Percentiles rank a stretch among this genome's conserved stretches.
phyloP scores from a whole-genome alignment of 2,329 filamentous ascomycete genomes.

The Coniochaeta hoffmannii region DNA sequence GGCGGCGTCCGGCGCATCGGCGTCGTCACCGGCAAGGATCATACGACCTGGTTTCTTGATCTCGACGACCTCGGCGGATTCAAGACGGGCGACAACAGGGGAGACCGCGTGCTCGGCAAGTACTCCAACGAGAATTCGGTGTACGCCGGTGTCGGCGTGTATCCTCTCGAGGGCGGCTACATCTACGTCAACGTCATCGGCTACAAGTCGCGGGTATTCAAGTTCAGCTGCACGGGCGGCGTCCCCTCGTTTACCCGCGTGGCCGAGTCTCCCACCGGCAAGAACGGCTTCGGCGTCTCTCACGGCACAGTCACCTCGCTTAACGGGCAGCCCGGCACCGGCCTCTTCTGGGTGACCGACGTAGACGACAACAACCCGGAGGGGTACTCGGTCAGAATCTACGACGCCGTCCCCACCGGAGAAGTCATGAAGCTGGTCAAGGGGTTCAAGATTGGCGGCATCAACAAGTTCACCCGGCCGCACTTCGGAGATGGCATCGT shows the following conservation, averaged over 20 bases:
- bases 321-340: conserved; percentile 44
- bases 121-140: conserved; percentile 40
- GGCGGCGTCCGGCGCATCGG: conserved; percentile 35
- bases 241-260: conserved; percentile 46
- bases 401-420: conserved; percentile 41
- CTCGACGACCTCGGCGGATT: conserved; percentile 41
- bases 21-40: conserved; percentile 38
- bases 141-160: conserved; percentile 38
- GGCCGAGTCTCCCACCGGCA: conserved; percentile 41
- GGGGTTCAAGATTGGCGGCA: conserved; percentile 41
- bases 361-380: conserved; percentile 29
- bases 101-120: conserved; percentile 33
- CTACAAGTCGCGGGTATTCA: conserved; percentile 48
- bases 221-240: conserved; percentile 45
- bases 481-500: conserved; percentile 49
- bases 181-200: conserved; percentile 45
- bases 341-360: conserved; percentile 49
- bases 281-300: conserved; percentile 46
- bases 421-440: conserved; percentile 39
- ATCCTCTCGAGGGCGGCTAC: conserved; percentile 40
- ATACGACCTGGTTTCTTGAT: conserved; percentile 40
- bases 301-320: conserved; percentile 50
- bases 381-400: conserved; percentile 40
- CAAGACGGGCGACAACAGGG: conserved; percentile 32
- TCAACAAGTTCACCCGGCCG: conserved; percentile 49